Base-by-base conservation (phyloP, 1,284 basidiomycete genomes). In the Ustilago lituana region DNA sequence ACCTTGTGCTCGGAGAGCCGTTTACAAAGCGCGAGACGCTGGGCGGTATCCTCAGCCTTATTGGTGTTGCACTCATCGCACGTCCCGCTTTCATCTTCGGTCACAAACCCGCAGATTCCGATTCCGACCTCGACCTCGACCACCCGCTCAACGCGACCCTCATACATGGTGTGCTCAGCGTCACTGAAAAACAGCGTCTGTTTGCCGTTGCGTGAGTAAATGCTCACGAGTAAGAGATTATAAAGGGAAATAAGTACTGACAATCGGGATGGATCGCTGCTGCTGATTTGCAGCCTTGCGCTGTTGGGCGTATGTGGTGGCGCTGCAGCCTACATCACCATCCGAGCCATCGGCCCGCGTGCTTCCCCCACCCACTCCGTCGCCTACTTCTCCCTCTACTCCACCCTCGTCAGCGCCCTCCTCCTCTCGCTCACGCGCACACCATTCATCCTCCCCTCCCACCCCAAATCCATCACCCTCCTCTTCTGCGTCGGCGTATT, bases 311-410 rank as follows among this genome's bases (percentile, higher is more conserved):
- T 90, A 0, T 53, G 88, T 2, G 89, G 89, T 17, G 83, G 86
- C 0, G 87, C 89, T 4, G 86, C 85, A 9, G 87, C 88, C 26
- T 90, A 89, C 76, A 87, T 86, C 1, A 84, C 87, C 0, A 87
- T 92, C 32, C 86, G 90, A 4, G 87, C 87, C 7, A 89, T 92
- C 26, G 91, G 91, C 2, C 88, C 86, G 62, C 86, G 88, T 0
- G 90, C 90, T 4, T 89, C 90, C 71, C 85, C 90, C 0, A 82
- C 92, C 52, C 91, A 93, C 77, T 86, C 87, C n/a, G 85, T 91
- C 64, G 84, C 86, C 3, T 89, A 86, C 56, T 92, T 91, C 75
- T 88, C 90, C 0, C 82, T 86, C 23, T 85, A 87, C 73, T 89
- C 88, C 60, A 85, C 89, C 3, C 80, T 90, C 35, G 86, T 86